These are phyloP conservation scores for Silene noctiflora DNA, from an alignment of 179 eudicot genomes.

Conservation along the genomic window DNA sequence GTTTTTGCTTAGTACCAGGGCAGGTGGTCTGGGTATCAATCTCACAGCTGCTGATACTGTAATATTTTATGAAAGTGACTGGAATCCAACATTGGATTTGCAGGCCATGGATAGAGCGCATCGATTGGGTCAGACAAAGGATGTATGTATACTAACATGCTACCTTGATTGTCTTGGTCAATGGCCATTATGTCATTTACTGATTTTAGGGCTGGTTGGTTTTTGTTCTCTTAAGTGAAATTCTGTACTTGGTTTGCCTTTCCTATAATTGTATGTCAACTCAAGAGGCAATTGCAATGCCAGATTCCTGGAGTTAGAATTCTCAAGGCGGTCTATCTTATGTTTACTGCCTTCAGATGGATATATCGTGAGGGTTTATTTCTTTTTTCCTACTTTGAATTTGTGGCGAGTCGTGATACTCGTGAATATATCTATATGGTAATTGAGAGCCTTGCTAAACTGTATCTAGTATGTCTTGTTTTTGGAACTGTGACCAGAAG, in stretches of 20 bases:
- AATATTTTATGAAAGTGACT: constrained; percentile 96
- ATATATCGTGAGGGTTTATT: neutral
- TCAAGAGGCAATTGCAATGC: neutral
- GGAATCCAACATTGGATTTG: constrained; percentile 97
- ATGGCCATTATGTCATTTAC: constrained; percentile 7
- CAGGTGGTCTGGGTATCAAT: constrained; percentile 97
- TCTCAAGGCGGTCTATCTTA: neutral
- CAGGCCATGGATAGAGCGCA: constrained; percentile 99
- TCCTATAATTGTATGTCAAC: neutral
- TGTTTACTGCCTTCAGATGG: constrained; percentile 2
- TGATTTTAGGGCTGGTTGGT: neutral
- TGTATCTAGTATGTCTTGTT: neutral
- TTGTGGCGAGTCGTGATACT: neutral
- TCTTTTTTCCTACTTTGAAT: neutral
- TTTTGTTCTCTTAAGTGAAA: constrained; percentile 16
- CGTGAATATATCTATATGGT: neutral
- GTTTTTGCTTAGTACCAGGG: constrained; percentile 93
- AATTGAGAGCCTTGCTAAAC: neutral
- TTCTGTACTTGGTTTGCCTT: constrained; percentile 11
- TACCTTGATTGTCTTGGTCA: neutral
- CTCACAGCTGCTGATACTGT: constrained; percentile 98
- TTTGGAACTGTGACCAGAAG: neutral
- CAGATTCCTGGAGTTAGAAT: neutral
- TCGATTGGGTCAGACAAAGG: constrained; percentile 97
- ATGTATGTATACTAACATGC: constrained; percentile 50